Evolutionary conservation across 305 asterid species (phyloP).

Genomic region (Caryopteris hybrid): DNA sequence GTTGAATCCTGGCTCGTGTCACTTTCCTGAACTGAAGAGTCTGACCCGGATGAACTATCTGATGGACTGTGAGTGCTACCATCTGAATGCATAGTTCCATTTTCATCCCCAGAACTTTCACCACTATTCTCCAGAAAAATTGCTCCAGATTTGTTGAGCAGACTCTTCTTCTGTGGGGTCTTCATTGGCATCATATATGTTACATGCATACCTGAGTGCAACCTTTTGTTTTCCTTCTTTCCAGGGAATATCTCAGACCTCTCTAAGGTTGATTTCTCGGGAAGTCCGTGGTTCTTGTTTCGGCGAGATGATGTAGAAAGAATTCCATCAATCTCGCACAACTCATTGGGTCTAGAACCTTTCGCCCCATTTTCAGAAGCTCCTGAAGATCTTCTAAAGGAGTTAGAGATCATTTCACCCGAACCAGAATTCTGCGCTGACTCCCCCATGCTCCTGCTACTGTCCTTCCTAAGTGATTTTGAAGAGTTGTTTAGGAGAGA

Average conservation of each 20-base stretch:
- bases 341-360: slow-evolving; percentile 21
- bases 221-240: slow-evolving; percentile 21
- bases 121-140: slow-evolving; percentile 38
- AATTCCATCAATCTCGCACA: slow-evolving; percentile 14
- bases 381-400: slow-evolving; percentile 14
- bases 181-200: slow-evolving; percentile 24
- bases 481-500: slow-evolving; percentile 23
- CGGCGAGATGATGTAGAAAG: slow-evolving; percentile 21
- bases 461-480: slow-evolving; percentile 15
- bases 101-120: slow-evolving; percentile 56
- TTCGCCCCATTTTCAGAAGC: slow-evolving; percentile 20
- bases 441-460: slow-evolving; percentile 9
- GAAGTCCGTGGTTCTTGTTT: slow-evolving; percentile 24
- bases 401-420: slow-evolving; percentile 9
- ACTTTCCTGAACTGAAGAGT: slow-evolving; percentile 44
- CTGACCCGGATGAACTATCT: slow-evolving; percentile 54
- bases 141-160: slow-evolving; percentile 36
- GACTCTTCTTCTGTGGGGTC: slow-evolving; percentile 34
- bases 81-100: slow-evolving; percentile 37
- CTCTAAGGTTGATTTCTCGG: slow-evolving; percentile 30
- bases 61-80: slow-evolving; percentile 42
- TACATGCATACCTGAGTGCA: slow-evolving; percentile 20
- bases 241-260: slow-evolving; percentile 26
- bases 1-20: slow-evolving; percentile 43
- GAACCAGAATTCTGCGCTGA: slow-evolving; percentile 18